Evolutionary conservation across 352 stramenopile genomes (phyloP).

Genomic region (Globisporangium cylindrosporum): DNA sequence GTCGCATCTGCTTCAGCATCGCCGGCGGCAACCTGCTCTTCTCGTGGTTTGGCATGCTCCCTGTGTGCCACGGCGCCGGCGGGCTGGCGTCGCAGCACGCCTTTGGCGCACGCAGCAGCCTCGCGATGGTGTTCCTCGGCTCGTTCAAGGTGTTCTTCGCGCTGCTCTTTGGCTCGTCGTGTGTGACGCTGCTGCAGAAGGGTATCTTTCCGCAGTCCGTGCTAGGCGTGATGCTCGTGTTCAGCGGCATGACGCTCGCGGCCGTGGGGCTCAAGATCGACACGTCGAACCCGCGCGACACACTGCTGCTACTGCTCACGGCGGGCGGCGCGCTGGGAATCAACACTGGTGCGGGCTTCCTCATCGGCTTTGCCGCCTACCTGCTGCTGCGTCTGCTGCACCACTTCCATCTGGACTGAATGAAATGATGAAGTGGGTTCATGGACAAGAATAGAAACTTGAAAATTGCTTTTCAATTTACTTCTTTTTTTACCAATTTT

Average conservation of each 20-base stretch:
- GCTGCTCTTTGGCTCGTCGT: constrained; percentile 84
- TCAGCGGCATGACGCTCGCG: constrained; percentile 50
- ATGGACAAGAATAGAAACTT: too few species aligned
- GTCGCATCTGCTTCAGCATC: constrained; percentile 69
- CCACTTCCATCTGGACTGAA: constrained; percentile 18
- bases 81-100: constrained; percentile 91
- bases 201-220: constrained; percentile 59
- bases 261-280: constrained; percentile 52
- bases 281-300: constrained; percentile 29
- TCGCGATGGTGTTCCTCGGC: constrained; percentile 89
- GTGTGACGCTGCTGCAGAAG: constrained; percentile 49
- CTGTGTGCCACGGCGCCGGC: constrained; percentile 91
- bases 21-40: constrained; percentile 82
- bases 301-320: constrained; percentile 43
- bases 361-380: constrained; percentile 41
- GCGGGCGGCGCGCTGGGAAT: constrained; percentile 37
- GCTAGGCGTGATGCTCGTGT: constrained; percentile 58
- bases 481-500: too few species aligned
- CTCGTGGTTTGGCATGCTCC: constrained; percentile 88
- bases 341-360: constrained; percentile 59
- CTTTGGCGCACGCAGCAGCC: constrained; percentile 89
- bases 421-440: too few species aligned
- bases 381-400: constrained; percentile 24
- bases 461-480: too few species aligned
- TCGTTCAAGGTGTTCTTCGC: constrained; percentile 87